Percentiles rank a stretch among this genome's conserved stretches.
Conservation (phyloP, 78 protist genomes). For the Dictyostelium purpureum region DNA sequence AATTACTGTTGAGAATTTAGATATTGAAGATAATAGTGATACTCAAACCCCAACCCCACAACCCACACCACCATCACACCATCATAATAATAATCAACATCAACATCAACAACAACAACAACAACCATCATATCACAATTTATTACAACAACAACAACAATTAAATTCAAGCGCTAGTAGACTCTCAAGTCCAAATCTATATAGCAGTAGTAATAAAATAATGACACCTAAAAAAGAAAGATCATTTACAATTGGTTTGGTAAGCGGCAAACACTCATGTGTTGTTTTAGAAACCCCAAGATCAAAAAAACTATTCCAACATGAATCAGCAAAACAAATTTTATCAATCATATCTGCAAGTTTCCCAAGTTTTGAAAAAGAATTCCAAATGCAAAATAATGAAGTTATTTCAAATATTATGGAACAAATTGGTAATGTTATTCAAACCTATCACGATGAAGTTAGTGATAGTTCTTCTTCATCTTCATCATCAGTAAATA, state of each 20-base stretch:
- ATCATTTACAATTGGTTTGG: conserved; percentile 61
- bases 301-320: not conserved
- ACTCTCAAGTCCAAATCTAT: not conserved
- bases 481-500: not conserved
- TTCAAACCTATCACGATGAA: not conserved
- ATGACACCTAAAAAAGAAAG: conserved; percentile 40
- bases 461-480: not conserved
- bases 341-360: not conserved
- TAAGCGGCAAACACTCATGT: conserved; percentile 66
- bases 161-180: not conserved
- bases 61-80: not conserved
- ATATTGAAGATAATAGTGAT: not conserved
- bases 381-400: conserved; percentile 3
- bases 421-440: conserved; percentile 16
- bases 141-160: not conserved
- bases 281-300: conserved; percentile 5
- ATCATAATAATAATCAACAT: not conserved
- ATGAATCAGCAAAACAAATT: conserved; percentile 20
- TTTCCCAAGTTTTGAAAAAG: conserved; percentile 57
- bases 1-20: not conserved
- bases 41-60: not conserved
- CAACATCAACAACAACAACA: not conserved
- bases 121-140: not conserved
- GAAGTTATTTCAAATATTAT: conserved; percentile 2
- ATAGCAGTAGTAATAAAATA: no score